Conservation (phyloP, 2,329 filamentous ascomycete genomes). For the Ceratocystis cacaofunesta region DNA sequence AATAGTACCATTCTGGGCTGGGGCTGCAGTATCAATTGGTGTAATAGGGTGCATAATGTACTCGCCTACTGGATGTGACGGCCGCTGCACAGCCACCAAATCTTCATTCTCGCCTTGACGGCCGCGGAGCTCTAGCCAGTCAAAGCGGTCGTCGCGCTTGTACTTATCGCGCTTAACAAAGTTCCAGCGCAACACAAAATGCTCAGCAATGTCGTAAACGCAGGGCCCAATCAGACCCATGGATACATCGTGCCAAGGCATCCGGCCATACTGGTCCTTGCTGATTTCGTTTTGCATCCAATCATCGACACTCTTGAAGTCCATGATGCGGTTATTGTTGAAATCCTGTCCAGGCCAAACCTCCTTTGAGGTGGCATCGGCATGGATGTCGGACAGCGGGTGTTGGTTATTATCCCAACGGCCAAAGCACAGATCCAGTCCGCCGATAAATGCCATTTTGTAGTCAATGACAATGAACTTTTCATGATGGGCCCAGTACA, state of each 20-base stretch:
- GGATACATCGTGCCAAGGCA: slow-evolving; percentile 96
- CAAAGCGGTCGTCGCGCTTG: slow-evolving; percentile 69
- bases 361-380: slow-evolving; percentile 64
- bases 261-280: slow-evolving; percentile 81
- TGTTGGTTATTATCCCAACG: slow-evolving; percentile 86
- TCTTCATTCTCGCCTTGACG: slow-evolving; percentile 68
- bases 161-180: slow-evolving; percentile 96
- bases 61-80: slow-evolving; percentile 75
- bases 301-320: slow-evolving; percentile 78
- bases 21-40: slow-evolving; percentile 51
- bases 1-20: slow-evolving; percentile 54
- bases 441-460: slow-evolving; percentile 78
- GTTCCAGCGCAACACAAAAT: slow-evolving; percentile 92
- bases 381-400: slow-evolving; percentile 72
- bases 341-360: slow-evolving; percentile 94
- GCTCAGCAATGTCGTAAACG: slow-evolving; percentile 87
- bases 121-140: slow-evolving; percentile 71
- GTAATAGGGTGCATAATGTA: slow-evolving; percentile 69
- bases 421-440: slow-evolving; percentile 88
- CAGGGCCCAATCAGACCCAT: slow-evolving; percentile 84
- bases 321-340: slow-evolving; percentile 94
- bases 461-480: slow-evolving; percentile 96
- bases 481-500: slow-evolving; percentile 97
- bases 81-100: slow-evolving; percentile 73
- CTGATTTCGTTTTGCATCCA: slow-evolving; percentile 89